Evolutionary conservation across 176 grass and related monocot genomes (phyloP).

Genomic region (Oryza officinalis): DNA sequence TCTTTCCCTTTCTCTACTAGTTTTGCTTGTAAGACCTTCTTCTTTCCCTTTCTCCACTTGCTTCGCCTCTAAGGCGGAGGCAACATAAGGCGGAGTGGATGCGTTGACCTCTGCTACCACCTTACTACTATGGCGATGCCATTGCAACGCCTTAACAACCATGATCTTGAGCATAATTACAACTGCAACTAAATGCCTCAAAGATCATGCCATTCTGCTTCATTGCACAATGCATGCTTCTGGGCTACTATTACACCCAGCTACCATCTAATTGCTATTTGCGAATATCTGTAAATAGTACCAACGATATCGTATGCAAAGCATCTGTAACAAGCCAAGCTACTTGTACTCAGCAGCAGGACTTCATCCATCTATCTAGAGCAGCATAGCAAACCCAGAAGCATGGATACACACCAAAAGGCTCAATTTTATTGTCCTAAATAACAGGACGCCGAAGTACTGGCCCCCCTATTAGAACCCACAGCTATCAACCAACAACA

Average conservation of each 20-base stretch:
- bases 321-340: constrained; percentile 18
- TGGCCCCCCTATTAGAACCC: not conserved
- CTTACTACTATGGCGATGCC: too few species aligned
- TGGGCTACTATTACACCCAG: not conserved
- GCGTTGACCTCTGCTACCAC: too few species aligned
- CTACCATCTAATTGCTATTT: not conserved
- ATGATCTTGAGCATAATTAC: constrained; percentile 8
- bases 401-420: not conserved
- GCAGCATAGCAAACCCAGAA: not conserved
- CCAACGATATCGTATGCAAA: not conserved
- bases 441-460: not conserved
- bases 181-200: constrained; percentile 16
- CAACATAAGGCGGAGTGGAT: too few species aligned
- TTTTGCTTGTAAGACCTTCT: too few species aligned
- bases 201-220: not conserved
- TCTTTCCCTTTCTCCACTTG: too few species aligned
- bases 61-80: too few species aligned
- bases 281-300: not conserved
- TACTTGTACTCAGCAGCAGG: not conserved
- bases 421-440: constrained; percentile 5
- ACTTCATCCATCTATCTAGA: not conserved
- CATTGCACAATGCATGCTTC: not conserved
- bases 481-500: not conserved
- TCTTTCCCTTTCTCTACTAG: too few species aligned
- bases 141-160: too few species aligned